Evolutionary conservation across 306 rosid genomes (phyloP).

Genomic region (Rubus idaeus): DNA sequence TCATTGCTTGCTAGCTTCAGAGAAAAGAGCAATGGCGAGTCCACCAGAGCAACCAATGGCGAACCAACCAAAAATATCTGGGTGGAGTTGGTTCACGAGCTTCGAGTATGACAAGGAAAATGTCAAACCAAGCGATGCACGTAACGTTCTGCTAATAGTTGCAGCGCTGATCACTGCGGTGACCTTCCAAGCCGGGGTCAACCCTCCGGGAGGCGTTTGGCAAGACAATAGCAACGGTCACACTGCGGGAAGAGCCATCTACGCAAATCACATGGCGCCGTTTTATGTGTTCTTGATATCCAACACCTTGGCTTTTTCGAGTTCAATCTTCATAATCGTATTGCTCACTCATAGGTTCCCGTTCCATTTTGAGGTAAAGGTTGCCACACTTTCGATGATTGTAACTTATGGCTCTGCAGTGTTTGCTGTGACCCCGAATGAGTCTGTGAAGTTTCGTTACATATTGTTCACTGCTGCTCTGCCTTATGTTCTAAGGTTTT

Average conservation of each 20-base stretch:
- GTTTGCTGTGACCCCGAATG: constrained; percentile 29
- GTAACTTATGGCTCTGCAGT: constrained; percentile 33
- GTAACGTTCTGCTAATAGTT: constrained; percentile 29
- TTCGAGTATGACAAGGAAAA: constrained; percentile 22
- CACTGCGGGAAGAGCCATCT: constrained; percentile 26
- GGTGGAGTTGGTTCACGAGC: constrained; percentile 13
- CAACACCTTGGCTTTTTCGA: constrained; percentile 37
- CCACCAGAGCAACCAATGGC: not conserved
- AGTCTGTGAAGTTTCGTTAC: constrained; percentile 18
- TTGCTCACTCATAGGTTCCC: constrained; percentile 31
- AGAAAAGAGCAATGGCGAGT: not conserved
- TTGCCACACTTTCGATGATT: constrained; percentile 30
- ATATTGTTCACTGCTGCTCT: constrained; percentile 20
- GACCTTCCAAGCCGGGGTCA: constrained; percentile 43
- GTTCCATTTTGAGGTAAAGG: constrained; percentile 22
- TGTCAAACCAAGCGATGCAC: constrained; percentile 13
- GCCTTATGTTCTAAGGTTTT: constrained; percentile 10
- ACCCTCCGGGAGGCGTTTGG: constrained; percentile 51
- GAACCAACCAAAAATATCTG: not conserved
- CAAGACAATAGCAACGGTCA: not conserved
- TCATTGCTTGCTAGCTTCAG: not conserved
- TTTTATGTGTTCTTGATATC: constrained; percentile 31
- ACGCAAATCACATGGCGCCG: not conserved
- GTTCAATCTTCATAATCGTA: constrained; percentile 23
- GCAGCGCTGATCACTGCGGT: constrained; percentile 37